Base-by-base conservation (phyloP, 2,329 filamentous ascomycete genomes). In the Nigrospora sphaerica region DNA sequence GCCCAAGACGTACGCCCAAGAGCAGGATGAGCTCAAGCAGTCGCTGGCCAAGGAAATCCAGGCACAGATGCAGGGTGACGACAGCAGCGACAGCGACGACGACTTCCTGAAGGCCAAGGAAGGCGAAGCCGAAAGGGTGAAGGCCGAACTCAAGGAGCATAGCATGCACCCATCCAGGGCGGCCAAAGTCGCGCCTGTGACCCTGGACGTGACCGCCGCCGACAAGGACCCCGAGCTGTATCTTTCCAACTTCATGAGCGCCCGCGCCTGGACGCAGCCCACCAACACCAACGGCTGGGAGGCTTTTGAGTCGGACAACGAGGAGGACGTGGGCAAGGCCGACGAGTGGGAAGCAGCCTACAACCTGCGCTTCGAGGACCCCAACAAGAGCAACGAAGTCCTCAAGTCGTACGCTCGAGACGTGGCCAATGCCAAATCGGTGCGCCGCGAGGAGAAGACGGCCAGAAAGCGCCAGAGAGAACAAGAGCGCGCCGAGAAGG, bases 291-390 rank as follows among this genome's bases (percentile, higher is more conserved):
- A 79, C 18, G 77, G 78, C 37, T 90, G 88, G 67, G 75, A 91
- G 56, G 87, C 91, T 1, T 86, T 98, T 47, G 89, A 96, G 61
- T 95, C 90, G 0, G 93, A 98, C 55, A 90, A 96, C 44, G 88
- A 75, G 3, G 74, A 77, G 41, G 71, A 88, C 38, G 81, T 85
- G 32, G 76, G 79, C 28, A 77, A 80, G 39, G 91, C 91, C 23
- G 92, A 97, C 39, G 81, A 85, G 50, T 95, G 92, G 59, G 93
- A 98, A 68, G 78, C 87, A 53, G 91, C 91, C 5, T 98, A 95
- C 71, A 98, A 98, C 69, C 70, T 96, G 68, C 86, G 93, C 32
- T 98, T 98, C 60, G 93, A 98, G 63, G 88, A 97, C 57, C 90
- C 93, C 0, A 78, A 78, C 49, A 90, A 88, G 61, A 83, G 88